Percentiles rank a stretch among this genome's conserved stretches.
phyloP scores from a whole-genome alignment of 1,139 yeast genomes.

The Spathaspora jeffriesii region DNA sequence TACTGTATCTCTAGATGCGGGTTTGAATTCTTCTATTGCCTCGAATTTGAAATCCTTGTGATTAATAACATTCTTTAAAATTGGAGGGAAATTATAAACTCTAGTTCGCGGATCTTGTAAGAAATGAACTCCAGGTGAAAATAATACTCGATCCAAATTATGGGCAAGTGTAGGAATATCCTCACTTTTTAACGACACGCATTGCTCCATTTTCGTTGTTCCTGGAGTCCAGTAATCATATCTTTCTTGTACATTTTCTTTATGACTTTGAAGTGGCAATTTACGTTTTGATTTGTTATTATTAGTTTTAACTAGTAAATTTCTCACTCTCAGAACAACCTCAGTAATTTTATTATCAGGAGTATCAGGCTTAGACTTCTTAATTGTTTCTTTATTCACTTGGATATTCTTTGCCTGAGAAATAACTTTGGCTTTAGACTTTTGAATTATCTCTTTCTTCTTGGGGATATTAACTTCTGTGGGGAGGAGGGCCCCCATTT shows the following conservation, averaged over 20 bases:
- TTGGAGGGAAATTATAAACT: conserved; percentile 68
- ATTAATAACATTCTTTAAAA: conserved; percentile 61
- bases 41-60: conserved; percentile 69
- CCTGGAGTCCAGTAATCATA: neutral
- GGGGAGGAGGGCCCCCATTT: conserved; percentile 2
- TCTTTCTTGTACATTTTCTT: neutral
- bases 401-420: no score
- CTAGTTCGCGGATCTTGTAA: conserved; percentile 76
- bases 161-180: conserved; percentile 53
- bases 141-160: conserved; percentile 66
- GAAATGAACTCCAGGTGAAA: conserved; percentile 83
- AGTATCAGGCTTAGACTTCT: no score
- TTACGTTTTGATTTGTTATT: neutral
- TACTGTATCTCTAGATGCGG: conserved; percentile 65
- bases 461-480: no score
- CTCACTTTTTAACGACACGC: conserved; percentile 21
- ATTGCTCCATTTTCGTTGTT: conserved; percentile 14
- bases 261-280: neutral
- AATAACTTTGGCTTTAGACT: no score
- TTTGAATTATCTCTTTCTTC: no score
- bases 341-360: neutral
- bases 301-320: neutral
- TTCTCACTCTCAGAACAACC: neutral
- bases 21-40: conserved; percentile 55
- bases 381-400: neutral